Percentiles rank a stretch among this genome's conserved stretches.
Conservation (phyloP, 2,329 filamentous ascomycete species). For the Trichoderma harzianum region DNA sequence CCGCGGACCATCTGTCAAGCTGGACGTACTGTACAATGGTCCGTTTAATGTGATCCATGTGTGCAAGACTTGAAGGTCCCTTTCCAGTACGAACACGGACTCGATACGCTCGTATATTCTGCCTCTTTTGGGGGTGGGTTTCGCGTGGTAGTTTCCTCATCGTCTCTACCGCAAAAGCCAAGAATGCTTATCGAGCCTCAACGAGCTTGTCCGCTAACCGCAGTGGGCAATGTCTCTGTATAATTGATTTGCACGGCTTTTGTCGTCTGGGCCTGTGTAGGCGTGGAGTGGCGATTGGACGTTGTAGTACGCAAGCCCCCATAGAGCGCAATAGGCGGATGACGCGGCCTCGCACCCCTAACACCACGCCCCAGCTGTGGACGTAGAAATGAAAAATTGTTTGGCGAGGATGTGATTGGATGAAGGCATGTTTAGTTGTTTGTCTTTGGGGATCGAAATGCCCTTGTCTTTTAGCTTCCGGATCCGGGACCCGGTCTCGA, state of each 20-base stretch:
- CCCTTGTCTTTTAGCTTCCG: background rate
- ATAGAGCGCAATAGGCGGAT: conserved; percentile 12
- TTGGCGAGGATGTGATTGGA: conserved; percentile 11
- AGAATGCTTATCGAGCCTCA: background rate
- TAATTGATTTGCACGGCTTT: background rate
- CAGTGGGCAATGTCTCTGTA: background rate
- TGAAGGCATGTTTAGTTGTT: background rate
- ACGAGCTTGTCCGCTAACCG: background rate
- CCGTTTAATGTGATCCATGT: background rate
- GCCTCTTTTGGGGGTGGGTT: background rate
- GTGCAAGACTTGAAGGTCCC: background rate
- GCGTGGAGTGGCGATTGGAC: conserved; percentile 14
- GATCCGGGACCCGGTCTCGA: background rate
- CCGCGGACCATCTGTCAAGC: background rate
- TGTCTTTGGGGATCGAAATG: background rate
- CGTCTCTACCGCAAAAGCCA: background rate
- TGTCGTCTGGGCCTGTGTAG: background rate
- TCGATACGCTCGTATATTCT: background rate
- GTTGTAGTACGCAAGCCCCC: conserved; percentile 16
- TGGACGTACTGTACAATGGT: background rate
- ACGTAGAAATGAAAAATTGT: background rate
- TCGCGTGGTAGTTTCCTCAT: background rate
- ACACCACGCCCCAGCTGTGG: conserved; percentile 14
- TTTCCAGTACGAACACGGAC: background rate
- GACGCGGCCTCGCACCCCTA: conserved; percentile 19